Evolutionary conservation across 139 green algal genomes (phyloP).

Genomic region (Microglena sp.): DNA sequence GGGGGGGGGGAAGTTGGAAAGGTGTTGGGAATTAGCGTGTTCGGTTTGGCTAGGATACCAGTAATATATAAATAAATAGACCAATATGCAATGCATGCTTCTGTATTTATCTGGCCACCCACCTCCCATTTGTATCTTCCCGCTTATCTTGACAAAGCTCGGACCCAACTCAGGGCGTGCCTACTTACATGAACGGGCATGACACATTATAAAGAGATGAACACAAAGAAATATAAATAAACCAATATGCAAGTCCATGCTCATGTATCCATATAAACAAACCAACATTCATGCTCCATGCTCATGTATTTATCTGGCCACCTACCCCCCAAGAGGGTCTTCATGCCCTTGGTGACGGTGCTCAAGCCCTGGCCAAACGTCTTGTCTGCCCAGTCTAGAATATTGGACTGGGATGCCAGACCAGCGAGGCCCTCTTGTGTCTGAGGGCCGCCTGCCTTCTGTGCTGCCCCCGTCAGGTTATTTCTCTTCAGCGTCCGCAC

Average conservation of each 20-base stretch:
- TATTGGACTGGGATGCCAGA: slow-evolving; percentile 38
- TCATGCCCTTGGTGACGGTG: slow-evolving; percentile 83
- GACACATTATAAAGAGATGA: too few relatives aligned
- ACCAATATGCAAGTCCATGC: too few relatives aligned
- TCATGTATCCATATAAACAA: too few relatives aligned
- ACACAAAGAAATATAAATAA: too few relatives aligned
- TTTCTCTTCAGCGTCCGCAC: slow-evolving; percentile 76
- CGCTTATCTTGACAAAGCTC: slow-evolving; percentile 73
- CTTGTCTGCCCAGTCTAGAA: slow-evolving; percentile 90
- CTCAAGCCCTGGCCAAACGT: slow-evolving; percentile 79
- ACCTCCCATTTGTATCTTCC: slow-evolving; percentile 85
- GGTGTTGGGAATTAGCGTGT: too few relatives aligned
- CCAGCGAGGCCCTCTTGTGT: background rate
- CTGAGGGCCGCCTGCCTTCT: slow-evolving; percentile 1
- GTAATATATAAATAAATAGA: too few relatives aligned
- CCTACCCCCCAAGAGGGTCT: slow-evolving; percentile 77
- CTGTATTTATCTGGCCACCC: slow-evolving; percentile 29
- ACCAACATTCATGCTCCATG: too few relatives aligned
- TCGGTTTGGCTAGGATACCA: too few relatives aligned
- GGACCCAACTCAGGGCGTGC: slow-evolving; percentile 45
- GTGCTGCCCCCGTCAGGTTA: slow-evolving; percentile 54
- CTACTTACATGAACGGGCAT: too few relatives aligned
- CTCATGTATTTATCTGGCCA: too few relatives aligned
- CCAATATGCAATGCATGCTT: too few relatives aligned
- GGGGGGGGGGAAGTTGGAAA: too few relatives aligned